Percentiles rank a stretch among this genome's conserved stretches.
phyloP scores from a whole-genome alignment of 2,329 filamentous ascomycete genomes.

The Uncinocarpus reesii region DNA sequence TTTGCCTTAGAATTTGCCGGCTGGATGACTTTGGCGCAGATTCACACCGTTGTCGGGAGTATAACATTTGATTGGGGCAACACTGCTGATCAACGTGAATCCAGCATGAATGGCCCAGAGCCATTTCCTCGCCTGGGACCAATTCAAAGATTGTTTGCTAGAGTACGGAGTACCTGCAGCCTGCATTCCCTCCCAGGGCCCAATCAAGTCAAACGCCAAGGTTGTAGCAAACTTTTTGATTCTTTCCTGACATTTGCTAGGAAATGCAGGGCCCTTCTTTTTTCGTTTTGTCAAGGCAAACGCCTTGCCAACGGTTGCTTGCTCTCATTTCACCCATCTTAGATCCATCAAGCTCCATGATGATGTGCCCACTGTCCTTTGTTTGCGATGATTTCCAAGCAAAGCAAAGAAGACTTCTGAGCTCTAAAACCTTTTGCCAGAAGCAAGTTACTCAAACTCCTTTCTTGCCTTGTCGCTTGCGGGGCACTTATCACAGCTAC shows the following conservation, averaged over 20 bases:
- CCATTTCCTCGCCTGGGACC: not conserved
- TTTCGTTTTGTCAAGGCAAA: constrained; percentile 8
- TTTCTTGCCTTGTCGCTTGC: not conserved
- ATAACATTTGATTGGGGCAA: constrained; percentile 1
- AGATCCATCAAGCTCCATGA: constrained; percentile 3
- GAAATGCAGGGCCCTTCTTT: not conserved
- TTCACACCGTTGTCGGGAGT: not conserved
- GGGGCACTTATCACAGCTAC: constrained; percentile 6
- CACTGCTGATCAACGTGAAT: constrained; percentile 1
- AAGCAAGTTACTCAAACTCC: constrained; percentile 7
- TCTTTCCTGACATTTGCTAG: not conserved
- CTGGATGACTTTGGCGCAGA: not conserved
- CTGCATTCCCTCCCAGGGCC: not conserved
- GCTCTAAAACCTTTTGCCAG: not conserved
- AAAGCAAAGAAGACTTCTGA: not conserved
- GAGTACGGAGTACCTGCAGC: constrained; percentile 6
- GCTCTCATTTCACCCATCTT: constrained; percentile 6
- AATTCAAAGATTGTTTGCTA: constrained; percentile 7
- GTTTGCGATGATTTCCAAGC: constrained; percentile 6
- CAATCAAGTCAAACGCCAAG: constrained; percentile 9
- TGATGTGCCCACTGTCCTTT: constrained; percentile 3
- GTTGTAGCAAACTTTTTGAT: constrained; percentile 11
- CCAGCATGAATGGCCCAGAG: not conserved
- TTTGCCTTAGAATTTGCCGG: not conserved
- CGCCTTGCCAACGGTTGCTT: constrained; percentile 9